These are phyloP conservation scores for Trichodelitschia bisporula DNA, from an alignment of 495 filamentous ascomycete species.

Conservation along the genomic window DNA sequence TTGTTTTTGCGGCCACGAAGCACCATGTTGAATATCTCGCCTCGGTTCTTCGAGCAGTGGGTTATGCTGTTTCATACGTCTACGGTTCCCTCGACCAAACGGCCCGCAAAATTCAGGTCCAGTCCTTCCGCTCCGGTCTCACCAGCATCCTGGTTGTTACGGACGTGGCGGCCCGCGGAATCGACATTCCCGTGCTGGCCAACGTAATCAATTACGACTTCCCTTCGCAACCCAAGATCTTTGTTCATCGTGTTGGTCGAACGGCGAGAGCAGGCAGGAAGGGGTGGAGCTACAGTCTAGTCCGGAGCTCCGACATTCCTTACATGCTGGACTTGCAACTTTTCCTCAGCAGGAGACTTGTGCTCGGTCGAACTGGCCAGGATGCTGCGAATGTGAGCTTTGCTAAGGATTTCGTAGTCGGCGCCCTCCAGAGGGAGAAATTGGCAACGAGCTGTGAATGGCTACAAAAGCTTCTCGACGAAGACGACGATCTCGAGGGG, in stretches of 20 bases:
- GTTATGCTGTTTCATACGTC: conserved; percentile 72
- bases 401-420: conserved; percentile 57
- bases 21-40: conserved; percentile 94
- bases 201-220: conserved; percentile 99
- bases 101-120: conserved; percentile 71
- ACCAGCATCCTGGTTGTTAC: conserved; percentile 91
- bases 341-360: conserved; percentile 60
- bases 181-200: conserved; percentile 86
- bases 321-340: conserved; percentile 91
- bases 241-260: conserved; percentile 85
- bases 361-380: conserved; percentile 30
- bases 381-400: conserved; percentile 37
- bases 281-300: conserved; percentile 87
- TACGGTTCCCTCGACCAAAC: conserved; percentile 89
- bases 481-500: conserved; percentile 43
- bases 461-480: conserved; percentile 47
- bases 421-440: conserved; percentile 38
- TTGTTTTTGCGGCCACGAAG: conserved; percentile 83
- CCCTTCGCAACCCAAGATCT: conserved; percentile 87
- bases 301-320: conserved; percentile 60
- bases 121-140: conserved; percentile 59
- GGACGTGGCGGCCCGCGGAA: conserved; percentile 88
- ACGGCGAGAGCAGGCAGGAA: conserved; percentile 78
- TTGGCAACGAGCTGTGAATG: conserved; percentile 55
- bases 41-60: conserved; percentile 40